These are phyloP conservation scores for Jacaranda copaia DNA, from an alignment of 257 asterid genomes.

Conservation along the genomic window DNA sequence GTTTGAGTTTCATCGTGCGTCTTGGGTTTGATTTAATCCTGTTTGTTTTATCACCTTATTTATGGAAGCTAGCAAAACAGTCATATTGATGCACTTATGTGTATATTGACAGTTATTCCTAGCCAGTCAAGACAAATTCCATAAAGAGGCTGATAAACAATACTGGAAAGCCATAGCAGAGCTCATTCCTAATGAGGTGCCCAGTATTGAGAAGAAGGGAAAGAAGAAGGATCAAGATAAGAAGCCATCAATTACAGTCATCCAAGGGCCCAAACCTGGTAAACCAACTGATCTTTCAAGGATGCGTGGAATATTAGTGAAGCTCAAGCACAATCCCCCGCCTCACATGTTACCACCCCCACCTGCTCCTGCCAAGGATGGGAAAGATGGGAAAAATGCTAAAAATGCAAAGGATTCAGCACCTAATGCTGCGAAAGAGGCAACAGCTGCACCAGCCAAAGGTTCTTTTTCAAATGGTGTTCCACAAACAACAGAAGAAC, in stretches of 20 bases:
- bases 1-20: constrained; percentile 44
- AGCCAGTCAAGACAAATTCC: constrained; percentile 82
- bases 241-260: constrained; percentile 79
- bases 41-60: not conserved
- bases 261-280: constrained; percentile 98
- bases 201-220: constrained; percentile 83
- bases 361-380: constrained; percentile 76
- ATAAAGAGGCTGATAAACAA: constrained; percentile 93
- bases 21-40: not conserved
- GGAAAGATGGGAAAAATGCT: constrained; percentile 53
- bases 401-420: constrained; percentile 46
- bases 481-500: constrained; percentile 50
- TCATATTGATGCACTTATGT: constrained; percentile 24
- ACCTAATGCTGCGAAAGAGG: constrained; percentile 46
- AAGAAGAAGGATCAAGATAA: constrained; percentile 94
- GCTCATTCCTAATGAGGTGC: constrained; percentile 88
- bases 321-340: constrained; percentile 96
- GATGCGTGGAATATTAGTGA: constrained; percentile 90
- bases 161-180: constrained; percentile 98
- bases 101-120: constrained; percentile 54
- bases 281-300: constrained; percentile 97
- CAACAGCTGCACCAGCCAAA: constrained; percentile 50
- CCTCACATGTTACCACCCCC: constrained; percentile 96
- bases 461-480: constrained; percentile 52
- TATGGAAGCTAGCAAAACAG: constrained; percentile 13